phyloP scores from a whole-genome alignment of 169 alveolate species.

The Fabrea salina region DNA sequence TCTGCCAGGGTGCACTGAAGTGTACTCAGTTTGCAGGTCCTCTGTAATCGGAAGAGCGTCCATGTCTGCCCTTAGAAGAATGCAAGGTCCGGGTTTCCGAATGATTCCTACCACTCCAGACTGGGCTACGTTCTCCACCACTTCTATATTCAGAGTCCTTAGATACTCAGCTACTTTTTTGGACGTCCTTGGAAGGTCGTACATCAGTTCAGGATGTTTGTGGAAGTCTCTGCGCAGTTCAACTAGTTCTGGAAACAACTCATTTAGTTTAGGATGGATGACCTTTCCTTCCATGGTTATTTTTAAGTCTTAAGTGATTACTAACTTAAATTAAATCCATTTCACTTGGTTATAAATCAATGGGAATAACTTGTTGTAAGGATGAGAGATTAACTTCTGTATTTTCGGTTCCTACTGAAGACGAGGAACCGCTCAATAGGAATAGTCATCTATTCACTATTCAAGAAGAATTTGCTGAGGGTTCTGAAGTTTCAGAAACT shows the following conservation, averaged over 20 bases:
- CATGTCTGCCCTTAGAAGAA: slow-evolving; percentile 27
- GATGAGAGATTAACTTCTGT: too few relatives aligned
- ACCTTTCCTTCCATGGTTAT: too few relatives aligned
- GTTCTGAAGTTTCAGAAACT: too few relatives aligned
- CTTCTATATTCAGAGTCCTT: background rate
- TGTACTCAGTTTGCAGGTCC: background rate
- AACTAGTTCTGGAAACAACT: background rate
- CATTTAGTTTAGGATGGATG: background rate
- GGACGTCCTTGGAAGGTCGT: background rate
- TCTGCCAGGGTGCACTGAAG: background rate
- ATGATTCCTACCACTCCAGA: background rate
- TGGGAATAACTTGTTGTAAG: too few relatives aligned
- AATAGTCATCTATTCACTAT: too few relatives aligned
- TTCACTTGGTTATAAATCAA: too few relatives aligned
- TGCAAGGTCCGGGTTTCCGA: background rate
- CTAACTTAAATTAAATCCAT: too few relatives aligned
- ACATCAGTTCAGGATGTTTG: slow-evolving; percentile 12
- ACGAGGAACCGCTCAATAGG: too few relatives aligned
- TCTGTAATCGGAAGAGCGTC: slow-evolving; percentile 27
- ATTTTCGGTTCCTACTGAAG: too few relatives aligned
- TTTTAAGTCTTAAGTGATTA: too few relatives aligned
- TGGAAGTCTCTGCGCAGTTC: background rate
- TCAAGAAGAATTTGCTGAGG: too few relatives aligned
- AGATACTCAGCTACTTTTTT: background rate
- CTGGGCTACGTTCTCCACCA: background rate